Conservation (phyloP, 768 basidiomycete genomes). For the Suillus paluster region DNA sequence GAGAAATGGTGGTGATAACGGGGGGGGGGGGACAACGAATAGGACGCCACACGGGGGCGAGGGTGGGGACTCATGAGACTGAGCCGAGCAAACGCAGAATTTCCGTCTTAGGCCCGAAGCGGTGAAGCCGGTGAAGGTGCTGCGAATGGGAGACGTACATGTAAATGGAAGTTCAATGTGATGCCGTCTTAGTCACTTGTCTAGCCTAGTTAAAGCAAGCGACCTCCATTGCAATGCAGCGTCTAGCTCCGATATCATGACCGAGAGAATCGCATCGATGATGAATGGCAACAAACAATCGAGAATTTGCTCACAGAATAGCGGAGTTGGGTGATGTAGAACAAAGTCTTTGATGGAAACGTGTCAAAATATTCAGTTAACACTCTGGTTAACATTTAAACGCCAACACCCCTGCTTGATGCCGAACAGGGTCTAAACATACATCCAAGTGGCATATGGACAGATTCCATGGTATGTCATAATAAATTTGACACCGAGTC, state of each 20-base stretch:
- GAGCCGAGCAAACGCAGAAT: conserved; percentile 28
- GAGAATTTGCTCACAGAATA: no score
- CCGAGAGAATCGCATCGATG: conserved; percentile 32
- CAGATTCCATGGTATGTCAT: neutral
- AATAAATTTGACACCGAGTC: conserved; percentile 24
- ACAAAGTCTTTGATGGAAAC: conserved; percentile 29
- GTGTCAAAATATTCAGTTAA: neutral
- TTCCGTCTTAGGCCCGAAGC: conserved; percentile 36
- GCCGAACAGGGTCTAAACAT: neutral
- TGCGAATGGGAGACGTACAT: conserved; percentile 28
- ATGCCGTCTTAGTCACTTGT: conserved; percentile 26
- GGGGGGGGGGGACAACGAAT: conserved; percentile 15
- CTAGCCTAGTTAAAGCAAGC: conserved; percentile 22
- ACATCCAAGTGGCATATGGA: neutral
- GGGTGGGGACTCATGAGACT: conserved; percentile 25
- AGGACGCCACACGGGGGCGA: conserved; percentile 20
- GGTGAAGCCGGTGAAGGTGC: conserved; percentile 12
- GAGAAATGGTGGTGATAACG: conserved; percentile 21
- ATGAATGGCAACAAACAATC: conserved; percentile 16
- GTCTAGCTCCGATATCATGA: conserved; percentile 28
- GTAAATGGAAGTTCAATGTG: conserved; percentile 34
- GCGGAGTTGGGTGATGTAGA: conserved; percentile 28
- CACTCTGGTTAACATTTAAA: neutral
- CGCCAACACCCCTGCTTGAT: neutral
- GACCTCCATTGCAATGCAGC: conserved; percentile 26